These are phyloP conservation scores for Hymenoscyphus albidus DNA, from an alignment of 2,329 filamentous ascomycete species.

Conservation along the genomic window DNA sequence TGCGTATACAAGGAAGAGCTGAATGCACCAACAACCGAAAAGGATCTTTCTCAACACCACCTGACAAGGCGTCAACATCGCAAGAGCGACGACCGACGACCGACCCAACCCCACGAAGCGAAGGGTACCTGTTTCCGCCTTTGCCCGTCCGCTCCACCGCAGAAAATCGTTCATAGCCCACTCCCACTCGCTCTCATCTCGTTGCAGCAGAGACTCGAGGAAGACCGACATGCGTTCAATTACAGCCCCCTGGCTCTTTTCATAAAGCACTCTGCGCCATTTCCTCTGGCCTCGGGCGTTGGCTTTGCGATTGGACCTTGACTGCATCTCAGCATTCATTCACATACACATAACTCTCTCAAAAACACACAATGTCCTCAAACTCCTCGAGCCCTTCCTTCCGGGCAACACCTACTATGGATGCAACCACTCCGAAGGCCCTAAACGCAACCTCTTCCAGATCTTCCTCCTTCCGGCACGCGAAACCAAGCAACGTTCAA, in stretches of 20 bases:
- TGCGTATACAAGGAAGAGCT: background rate
- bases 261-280: slow-evolving; percentile 19
- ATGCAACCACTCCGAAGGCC: slow-evolving; percentile 11
- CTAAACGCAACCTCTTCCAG: slow-evolving; percentile 16
- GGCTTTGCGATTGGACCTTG: slow-evolving; percentile 25
- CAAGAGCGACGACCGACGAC: background rate
- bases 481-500: slow-evolving; percentile 33
- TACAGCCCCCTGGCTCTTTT: slow-evolving; percentile 22
- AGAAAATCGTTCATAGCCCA: background rate
- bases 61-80: slow-evolving; percentile 1
- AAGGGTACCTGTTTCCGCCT: background rate
- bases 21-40: background rate
- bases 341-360: background rate
- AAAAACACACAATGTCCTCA: slow-evolving; percentile 20
- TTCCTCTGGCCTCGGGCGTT: slow-evolving; percentile 19
- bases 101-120: background rate
- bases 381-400: slow-evolving; percentile 23
- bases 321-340: background rate
- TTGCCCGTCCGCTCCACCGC: background rate
- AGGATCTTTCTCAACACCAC: background rate
- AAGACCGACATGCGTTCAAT: slow-evolving; percentile 30
- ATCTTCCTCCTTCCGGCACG: slow-evolving; percentile 21
- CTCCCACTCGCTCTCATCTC: background rate
- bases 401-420: slow-evolving; percentile 13
- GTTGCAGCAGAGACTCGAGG: slow-evolving; percentile 7